Evolutionary conservation across 352 stramenopile genomes (phyloP), one percentile per base, ranked within the genome.

Genomic region (Phytopythium litorale): DNA sequence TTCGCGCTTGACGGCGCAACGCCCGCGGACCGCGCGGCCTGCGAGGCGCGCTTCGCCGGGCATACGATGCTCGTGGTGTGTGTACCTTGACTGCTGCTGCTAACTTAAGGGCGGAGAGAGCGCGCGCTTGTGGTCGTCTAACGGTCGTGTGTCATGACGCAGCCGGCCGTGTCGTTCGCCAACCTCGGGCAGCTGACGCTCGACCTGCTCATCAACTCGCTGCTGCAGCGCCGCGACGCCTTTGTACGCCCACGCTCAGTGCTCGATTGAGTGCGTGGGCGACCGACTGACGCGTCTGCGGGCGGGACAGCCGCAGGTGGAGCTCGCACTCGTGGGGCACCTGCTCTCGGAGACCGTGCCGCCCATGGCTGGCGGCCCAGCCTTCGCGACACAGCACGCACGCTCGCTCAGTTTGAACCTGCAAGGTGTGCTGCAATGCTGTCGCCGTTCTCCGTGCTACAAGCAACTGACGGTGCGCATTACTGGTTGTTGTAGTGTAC

Each of bases 131-230:
- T 15, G 32, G 19, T 35, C 11, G 0, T 13, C 40, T 52, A 18
- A 48, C 23, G 11, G 15, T 6, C 35, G 42, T 52, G 19, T 30
- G 15, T 16, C 33, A 48, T 56, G 25, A 38, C 30, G 18, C 60
- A 94, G 85, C 85, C 85, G 7, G 78, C 76, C 18, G 72, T 94
- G 48, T 94, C 85, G 7, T 89, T 79, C 59, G 85, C 81, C n/a
- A 94, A 94, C 63, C 58, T 94, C 37, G 85, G 85, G 23, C 85
- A 94, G 65, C 63, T 94, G 60, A 79, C 79, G 23, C 62, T 92
- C n/a, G 85, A 92, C 65, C 72, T 92, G 33, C 35, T 89, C 38
- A 66, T 91, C 66, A 94, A 91, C 65, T 90, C 83, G 62, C 64
- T 91, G 45, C 71, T 94, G 21, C 70, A 75, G 50, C 71, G 78